These are phyloP conservation scores for Jatropha curcas DNA, from an alignment of 345 rosid genomes.

Conservation along the genomic window DNA sequence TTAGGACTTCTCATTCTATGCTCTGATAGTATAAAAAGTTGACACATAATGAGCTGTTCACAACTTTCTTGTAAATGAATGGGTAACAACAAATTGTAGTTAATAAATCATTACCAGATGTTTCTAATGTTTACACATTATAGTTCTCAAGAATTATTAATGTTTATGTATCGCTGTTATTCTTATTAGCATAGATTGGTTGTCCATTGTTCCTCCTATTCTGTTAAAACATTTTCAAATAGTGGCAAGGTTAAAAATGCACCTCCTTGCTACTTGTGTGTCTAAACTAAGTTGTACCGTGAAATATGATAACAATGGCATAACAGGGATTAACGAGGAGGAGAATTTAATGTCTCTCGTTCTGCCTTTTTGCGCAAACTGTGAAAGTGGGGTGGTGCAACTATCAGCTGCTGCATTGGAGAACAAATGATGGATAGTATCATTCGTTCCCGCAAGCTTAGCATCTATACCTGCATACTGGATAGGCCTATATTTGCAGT, in stretches of 20 bases:
- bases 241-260: background rate
- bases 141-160: too few species aligned
- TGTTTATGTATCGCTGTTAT: too few species aligned
- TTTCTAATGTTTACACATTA: background rate
- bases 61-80: too few species aligned
- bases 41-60: too few species aligned
- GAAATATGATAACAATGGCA: conserved; percentile 52
- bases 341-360: conserved; percentile 88
- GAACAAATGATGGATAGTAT: conserved; percentile 47
- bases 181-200: background rate
- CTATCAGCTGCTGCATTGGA: conserved; percentile 44
- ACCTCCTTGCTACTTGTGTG: background rate
- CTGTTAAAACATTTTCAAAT: background rate
- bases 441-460: conserved; percentile 42
- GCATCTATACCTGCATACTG: conserved; percentile 50
- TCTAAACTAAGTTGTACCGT: background rate
- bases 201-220: too few species aligned
- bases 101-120: background rate
- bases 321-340: conserved; percentile 85
- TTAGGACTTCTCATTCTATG: background rate
- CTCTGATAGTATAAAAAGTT: too few species aligned
- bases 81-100: background rate
- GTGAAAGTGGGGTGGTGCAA: conserved; percentile 49
- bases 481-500: conserved; percentile 49
- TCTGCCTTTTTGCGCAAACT: conserved; percentile 74